Evolutionary conservation across 257 asterid species (phyloP).

Genomic region (Leptodermis oblonga): DNA sequence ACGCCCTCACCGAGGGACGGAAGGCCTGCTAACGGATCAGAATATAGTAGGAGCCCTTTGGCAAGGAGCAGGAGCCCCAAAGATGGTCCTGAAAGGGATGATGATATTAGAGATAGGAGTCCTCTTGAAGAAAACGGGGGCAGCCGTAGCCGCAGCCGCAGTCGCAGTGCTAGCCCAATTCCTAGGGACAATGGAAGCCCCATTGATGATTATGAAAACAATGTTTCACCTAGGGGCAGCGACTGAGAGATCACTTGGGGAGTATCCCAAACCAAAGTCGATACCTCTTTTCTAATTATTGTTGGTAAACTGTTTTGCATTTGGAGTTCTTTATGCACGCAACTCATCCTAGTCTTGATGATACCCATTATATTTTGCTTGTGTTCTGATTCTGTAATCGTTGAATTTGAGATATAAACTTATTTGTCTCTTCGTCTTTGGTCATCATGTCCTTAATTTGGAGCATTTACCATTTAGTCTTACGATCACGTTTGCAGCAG

Average conservation of each 20-base stretch:
- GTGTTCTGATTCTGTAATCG: neutral
- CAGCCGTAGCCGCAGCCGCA: slow-evolving; percentile 17
- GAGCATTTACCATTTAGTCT: too few relatives aligned
- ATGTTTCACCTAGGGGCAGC: slow-evolving; percentile 46
- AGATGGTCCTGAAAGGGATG: slow-evolving; percentile 27
- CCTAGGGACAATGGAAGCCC: slow-evolving; percentile 35
- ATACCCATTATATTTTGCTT: neutral
- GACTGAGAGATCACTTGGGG: slow-evolving; percentile 22
- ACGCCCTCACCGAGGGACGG: slow-evolving; percentile 38
- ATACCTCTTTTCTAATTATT: neutral
- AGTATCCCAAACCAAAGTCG: neutral
- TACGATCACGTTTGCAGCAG: too few relatives aligned
- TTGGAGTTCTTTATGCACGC: neutral
- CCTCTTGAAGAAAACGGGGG: slow-evolving; percentile 43
- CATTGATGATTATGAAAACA: slow-evolving; percentile 31
- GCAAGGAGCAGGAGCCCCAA: slow-evolving; percentile 32
- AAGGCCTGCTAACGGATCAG: slow-evolving; percentile 37
- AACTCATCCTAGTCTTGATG: neutral
- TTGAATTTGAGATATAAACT: neutral
- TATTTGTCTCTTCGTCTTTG: neutral
- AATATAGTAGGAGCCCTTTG: slow-evolving; percentile 35
- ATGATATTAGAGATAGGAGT: slow-evolving; percentile 28
- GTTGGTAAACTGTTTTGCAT: slow-evolving; percentile 7
- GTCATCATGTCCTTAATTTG: neutral
- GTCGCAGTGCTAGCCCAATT: slow-evolving; percentile 31